Percentiles rank a stretch among this genome's conserved stretches.
Evolutionary conservation across 352 stramenopile species (phyloP).

Genomic region (Globisporangium solare): DNA sequence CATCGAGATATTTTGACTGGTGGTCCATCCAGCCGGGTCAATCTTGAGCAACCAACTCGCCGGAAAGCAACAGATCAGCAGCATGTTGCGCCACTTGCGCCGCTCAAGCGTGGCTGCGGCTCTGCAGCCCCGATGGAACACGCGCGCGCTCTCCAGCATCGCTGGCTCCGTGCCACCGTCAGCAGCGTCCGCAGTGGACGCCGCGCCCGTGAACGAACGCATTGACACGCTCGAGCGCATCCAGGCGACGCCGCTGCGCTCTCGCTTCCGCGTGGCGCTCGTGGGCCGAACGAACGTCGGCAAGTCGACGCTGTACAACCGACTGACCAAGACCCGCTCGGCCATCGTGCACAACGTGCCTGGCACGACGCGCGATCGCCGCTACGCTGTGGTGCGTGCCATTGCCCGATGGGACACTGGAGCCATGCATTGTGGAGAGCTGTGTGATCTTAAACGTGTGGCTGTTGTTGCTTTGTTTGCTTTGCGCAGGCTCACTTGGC

Average conservation of each 20-base stretch:
- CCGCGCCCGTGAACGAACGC: constrained; percentile 20
- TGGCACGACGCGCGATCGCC: constrained; percentile 71
- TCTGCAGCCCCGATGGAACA: constrained; percentile 13
- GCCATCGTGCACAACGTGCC: constrained; percentile 85
- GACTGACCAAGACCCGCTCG: constrained; percentile 65
- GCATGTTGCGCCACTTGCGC: constrained; percentile 38
- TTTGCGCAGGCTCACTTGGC: constrained; percentile 38
- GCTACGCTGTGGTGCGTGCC: constrained; percentile 44
- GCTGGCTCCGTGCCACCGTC: constrained; percentile 10
- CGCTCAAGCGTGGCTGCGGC: constrained; percentile 17
- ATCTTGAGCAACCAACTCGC: neutral
- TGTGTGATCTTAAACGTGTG: neutral
- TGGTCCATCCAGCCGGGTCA: constrained; percentile 6
- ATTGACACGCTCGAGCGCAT: constrained; percentile 35
- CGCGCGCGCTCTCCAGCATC: constrained; percentile 3
- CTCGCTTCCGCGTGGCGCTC: constrained; percentile 69
- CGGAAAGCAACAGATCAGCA: constrained; percentile 1
- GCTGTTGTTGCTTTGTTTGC: neutral
- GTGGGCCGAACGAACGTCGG: constrained; percentile 83
- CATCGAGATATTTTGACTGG: neutral
- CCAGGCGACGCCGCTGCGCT: constrained; percentile 25
- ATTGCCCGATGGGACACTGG: no score
- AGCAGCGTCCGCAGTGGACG: neutral
- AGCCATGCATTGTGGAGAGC: neutral
- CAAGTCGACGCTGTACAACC: constrained; percentile 86